Evolutionary conservation across 2,329 filamentous ascomycete species (phyloP), one percentile per base, ranked within the genome.

Genomic region (Xylaria arbuscula): DNA sequence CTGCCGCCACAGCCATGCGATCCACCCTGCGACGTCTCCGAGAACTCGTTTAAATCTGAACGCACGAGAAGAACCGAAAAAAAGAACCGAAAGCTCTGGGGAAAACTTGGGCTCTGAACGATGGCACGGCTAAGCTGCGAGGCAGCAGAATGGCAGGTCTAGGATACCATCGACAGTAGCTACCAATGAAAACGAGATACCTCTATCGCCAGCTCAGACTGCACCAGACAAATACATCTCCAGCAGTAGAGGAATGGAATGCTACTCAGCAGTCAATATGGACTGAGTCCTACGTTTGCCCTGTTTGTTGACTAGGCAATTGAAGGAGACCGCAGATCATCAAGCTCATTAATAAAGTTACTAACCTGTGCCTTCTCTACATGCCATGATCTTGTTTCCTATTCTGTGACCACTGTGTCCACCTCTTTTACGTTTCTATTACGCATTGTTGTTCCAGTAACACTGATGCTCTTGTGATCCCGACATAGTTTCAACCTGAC

Each of bases 241-340:
- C 28, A 28, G 28, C 28, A 28, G 50, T 53, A 53, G 50, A 53
- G 50, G 50, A 53, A 53, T 53, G 50, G 50, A 53, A 53, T 53
- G 6, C 50, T 34, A 53, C 50, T 53, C 32, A 10, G 13, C 24
- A 53, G 24, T 53, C 50, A 53, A 32, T 17, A 53, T 32, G 50
- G 50, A 53, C 50, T 53, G 50, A 53, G 32, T 53, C n/a, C 50
- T 34, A 32, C 50, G 24, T 53, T 53, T 53, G 50, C 50, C 50
- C 24, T 53, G 50, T 53, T 28, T 53, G 50, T 53, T 28, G 24
- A 53, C 24, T 34, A 4, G 50, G 50, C 24, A 53, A 53, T 53
- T 32, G 50, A 53, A 53, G 15, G 13, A 32, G 50, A n/a, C 50
- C 24, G 17, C 50, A 53, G 50, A 34, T 53, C 50, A 32, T 53